Conservation (phyloP, 176 grass and related monocot genomes). For the Rhynchospora tenuis region DNA sequence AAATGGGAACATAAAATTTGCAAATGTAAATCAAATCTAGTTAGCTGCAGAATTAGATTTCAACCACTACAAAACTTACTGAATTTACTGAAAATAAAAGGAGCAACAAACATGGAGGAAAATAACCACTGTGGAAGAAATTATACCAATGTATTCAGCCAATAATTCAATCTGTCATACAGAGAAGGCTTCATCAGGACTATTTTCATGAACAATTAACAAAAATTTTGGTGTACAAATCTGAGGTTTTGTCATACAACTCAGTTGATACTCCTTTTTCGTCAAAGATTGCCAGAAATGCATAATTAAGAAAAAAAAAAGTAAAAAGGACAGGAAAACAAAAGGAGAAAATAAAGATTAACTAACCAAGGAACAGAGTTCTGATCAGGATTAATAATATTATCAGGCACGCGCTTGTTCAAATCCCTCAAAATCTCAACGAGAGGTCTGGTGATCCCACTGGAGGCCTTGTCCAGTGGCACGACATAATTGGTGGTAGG, state of each 20-base stretch:
- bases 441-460: conserved; percentile 65
- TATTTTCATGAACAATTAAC: neutral
- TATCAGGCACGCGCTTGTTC: conserved; percentile 97
- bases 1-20: neutral
- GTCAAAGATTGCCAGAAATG: neutral
- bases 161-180: neutral
- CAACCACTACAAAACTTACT: neutral
- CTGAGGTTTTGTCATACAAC: neutral
- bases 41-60: neutral
- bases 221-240: neutral
- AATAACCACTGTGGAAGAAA: neutral
- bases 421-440: conserved; percentile 97
- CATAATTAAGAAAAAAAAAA: neutral
- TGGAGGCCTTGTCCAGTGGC: conserved; percentile 64
- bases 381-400: conserved; percentile 69
- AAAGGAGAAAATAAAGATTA: neutral
- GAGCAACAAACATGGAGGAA: neutral
- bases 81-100: neutral
- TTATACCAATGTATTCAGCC: neutral
- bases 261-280: neutral
- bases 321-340: neutral
- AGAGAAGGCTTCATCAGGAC: neutral
- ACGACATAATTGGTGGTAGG: conserved; percentile 94
- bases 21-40: neutral
- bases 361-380: conserved; percentile 70